A percentile compares a stretch with the other conserved stretches of the same genome.
phyloP scores from a whole-genome alignment of 495 filamentous ascomycete genomes.

The Penicillium lagena region DNA sequence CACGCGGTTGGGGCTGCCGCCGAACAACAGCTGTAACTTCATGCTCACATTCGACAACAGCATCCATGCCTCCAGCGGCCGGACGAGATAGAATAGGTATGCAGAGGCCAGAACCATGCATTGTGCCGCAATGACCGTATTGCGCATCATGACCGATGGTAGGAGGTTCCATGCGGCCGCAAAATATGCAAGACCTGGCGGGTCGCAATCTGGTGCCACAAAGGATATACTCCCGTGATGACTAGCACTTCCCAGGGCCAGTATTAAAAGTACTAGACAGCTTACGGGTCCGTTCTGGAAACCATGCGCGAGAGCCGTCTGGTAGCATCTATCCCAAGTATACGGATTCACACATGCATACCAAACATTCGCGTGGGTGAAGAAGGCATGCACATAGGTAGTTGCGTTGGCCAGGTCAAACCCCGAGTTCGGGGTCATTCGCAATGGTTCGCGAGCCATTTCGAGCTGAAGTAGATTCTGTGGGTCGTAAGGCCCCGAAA shows the following conservation, averaged over 20 bases:
- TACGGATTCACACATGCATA: conserved; percentile 81
- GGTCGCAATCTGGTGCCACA: conserved; percentile 60
- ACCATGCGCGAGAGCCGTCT: conserved; percentile 59
- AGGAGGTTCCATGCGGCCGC: conserved; percentile 72
- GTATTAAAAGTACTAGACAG: conserved; percentile 73
- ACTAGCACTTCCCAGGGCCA: conserved; percentile 69
- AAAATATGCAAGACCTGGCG: conserved; percentile 74
- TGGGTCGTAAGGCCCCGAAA: conserved; percentile 69
- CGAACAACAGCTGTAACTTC: conserved; percentile 71
- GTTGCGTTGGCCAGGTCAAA: conserved; percentile 70
- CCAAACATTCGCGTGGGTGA: conserved; percentile 75
- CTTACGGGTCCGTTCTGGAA: conserved; percentile 75
- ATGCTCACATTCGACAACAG: conserved; percentile 71
- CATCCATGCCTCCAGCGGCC: conserved; percentile 78
- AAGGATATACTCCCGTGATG: conserved; percentile 66
- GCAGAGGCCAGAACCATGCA: conserved; percentile 74
- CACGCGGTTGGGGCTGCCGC: conserved; percentile 56
- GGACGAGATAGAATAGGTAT: conserved; percentile 75
- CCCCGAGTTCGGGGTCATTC: conserved; percentile 48
- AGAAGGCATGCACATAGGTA: conserved; percentile 69
- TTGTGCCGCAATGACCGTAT: conserved; percentile 67
- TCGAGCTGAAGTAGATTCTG: conserved; percentile 76
- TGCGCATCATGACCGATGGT: conserved; percentile 71
- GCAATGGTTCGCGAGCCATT: conserved; percentile 67
- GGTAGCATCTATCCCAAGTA: conserved; percentile 72